Base-by-base conservation (phyloP, 352 stramenopile species). In the Pythium volutum region DNA sequence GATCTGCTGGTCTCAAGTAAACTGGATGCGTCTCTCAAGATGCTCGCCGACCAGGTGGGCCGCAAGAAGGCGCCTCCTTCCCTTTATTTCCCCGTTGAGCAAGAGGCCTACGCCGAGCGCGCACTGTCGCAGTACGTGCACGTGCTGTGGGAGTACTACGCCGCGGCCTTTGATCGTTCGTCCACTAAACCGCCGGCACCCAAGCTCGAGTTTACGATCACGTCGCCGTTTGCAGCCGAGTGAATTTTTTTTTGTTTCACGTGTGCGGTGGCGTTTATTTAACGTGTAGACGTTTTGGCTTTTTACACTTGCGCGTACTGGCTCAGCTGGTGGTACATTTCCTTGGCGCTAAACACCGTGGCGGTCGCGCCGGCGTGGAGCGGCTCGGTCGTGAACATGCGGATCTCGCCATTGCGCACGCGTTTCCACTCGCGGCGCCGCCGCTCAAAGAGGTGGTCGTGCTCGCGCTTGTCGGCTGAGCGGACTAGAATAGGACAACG, bases 91-190 rank as follows among this genome's bases (percentile, higher is more conserved):
- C 67, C 80, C 4, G 62, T 61, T 0, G 69, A 86, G 51, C 68
- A 89, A 34, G 78, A 92, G 59, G 77, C 78, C n/a, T 95, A 95
- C 26, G 78, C 75, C 10, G 77, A 92, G 54, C 81, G 81, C 2
- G 79, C 78, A 4, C 48, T 93, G 29, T 74, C 73, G n/a, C 81
- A 92, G 60, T 93, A 95, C 55, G 76, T 91, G 7, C 64, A 72
- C n/a, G 74, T 95, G 39, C 67, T 95, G 5, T 88, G 77, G 71
- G 83, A 90, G 59, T 95, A 95, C 71, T 95, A 93, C 64, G 68
- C 89, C 27, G 70, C 71, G 16, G 85, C 85, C 12, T 86, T 89
- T 26, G 78, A 84, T 31, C 76, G 75, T 14, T 74, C 77, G 6
- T 55, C 47, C 9, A 66, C 71, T 15, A 85, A 76, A 51, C 77